These are phyloP conservation scores for Fomitopsis pinicola DNA, from an alignment of 1,284 basidiomycete genomes.

Conservation along the genomic window DNA sequence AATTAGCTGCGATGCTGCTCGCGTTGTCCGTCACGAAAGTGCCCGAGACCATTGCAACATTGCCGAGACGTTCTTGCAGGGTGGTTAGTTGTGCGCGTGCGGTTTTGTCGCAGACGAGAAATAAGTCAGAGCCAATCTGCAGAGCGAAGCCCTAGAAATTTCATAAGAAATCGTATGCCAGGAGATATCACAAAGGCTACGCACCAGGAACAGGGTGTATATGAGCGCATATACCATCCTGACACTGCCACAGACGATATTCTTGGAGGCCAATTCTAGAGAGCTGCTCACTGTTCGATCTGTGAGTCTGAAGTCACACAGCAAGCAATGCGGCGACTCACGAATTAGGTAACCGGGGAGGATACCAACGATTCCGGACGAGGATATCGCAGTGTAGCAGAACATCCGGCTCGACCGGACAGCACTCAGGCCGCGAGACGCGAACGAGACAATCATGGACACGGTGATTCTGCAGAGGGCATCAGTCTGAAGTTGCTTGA, in stretches of 20 bases:
- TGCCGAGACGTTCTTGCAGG: conserved; percentile 45
- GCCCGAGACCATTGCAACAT: conserved; percentile 55
- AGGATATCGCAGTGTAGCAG: conserved; percentile 86
- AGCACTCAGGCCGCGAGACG: conserved; percentile 73
- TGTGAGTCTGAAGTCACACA: background rate
- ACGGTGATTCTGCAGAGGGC: conserved; percentile 62
- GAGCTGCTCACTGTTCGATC: conserved; percentile 73
- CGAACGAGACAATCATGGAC: conserved; percentile 77
- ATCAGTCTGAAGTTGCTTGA: background rate
- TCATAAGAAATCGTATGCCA: background rate
- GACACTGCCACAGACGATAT: conserved; percentile 83
- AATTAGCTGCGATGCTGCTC: conserved; percentile 29
- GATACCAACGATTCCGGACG: conserved; percentile 77
- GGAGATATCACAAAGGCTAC: background rate
- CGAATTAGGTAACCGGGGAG: conserved; percentile 81
- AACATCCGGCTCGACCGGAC: conserved; percentile 67
- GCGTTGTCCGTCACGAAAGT: conserved; percentile 65
- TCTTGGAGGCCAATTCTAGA: conserved; percentile 84
- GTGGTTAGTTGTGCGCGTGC: conserved; percentile 50
- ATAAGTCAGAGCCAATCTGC: conserved; percentile 84
- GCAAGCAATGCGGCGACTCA: conserved; percentile 35
- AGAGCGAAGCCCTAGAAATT: conserved; percentile 66
- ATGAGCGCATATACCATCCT: conserved; percentile 90
- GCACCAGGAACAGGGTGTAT: conserved; percentile 74
- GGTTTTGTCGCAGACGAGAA: conserved; percentile 68